These are phyloP conservation scores for Psilocybe cubensis DNA, from an alignment of 768 basidiomycete genomes.

Conservation along the genomic window DNA sequence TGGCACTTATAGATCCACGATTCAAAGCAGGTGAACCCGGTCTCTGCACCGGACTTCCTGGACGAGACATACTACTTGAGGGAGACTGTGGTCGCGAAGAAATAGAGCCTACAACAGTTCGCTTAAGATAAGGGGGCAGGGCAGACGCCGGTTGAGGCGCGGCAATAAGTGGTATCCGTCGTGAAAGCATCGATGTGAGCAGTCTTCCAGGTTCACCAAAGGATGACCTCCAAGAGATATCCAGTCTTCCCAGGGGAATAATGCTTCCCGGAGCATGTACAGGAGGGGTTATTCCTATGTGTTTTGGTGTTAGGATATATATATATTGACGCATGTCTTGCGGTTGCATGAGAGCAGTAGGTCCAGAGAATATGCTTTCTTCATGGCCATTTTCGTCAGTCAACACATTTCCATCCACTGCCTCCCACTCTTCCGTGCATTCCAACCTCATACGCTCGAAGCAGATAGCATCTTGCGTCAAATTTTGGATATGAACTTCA, in stretches of 20 bases:
- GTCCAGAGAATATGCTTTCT: constrained; percentile 57
- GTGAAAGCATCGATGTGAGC: constrained; percentile 86
- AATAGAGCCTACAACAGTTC: constrained; percentile 39
- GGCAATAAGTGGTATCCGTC: constrained; percentile 67
- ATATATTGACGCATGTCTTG: constrained; percentile 88
- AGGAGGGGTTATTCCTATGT: constrained; percentile 45
- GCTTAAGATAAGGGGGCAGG: constrained; percentile 77
- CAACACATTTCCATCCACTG: constrained; percentile 55
- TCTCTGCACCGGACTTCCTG: constrained; percentile 49
- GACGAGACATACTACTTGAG: constrained; percentile 44
- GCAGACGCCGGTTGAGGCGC: constrained; percentile 65
- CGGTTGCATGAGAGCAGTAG: constrained; percentile 76
- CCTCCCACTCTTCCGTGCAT: constrained; percentile 67
- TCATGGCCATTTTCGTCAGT: constrained; percentile 27
- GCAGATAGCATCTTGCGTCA: constrained; percentile 74
- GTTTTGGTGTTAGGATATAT: constrained; percentile 71
- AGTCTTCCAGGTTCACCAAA: constrained; percentile 88
- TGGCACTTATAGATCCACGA: constrained; percentile 42
- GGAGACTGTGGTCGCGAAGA: constrained; percentile 65
- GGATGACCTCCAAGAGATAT: constrained; percentile 86
- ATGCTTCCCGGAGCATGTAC: constrained; percentile 66
- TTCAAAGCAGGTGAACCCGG: constrained; percentile 49
- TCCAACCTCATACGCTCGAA: constrained; percentile 86
- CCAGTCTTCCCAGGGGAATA: constrained; percentile 83
- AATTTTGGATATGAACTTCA: constrained; percentile 91